Evolutionary conservation across 371 early-diverging fungal genomes (phyloP).

Genomic region (Mucor saturninus): DNA sequence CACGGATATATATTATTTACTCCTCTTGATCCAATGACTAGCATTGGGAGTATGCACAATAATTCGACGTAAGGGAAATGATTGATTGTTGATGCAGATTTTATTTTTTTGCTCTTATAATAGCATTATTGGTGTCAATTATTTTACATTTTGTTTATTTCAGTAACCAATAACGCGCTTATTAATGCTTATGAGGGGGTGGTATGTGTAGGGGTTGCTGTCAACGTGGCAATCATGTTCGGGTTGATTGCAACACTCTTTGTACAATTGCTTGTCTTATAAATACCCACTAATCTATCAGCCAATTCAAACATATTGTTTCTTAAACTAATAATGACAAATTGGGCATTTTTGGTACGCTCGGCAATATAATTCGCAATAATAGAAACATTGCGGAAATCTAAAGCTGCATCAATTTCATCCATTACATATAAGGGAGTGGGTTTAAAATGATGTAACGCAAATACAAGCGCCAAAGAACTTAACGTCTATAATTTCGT

Average conservation of each 20-base stretch:
- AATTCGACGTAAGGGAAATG: too few relatives aligned
- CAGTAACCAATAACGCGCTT: neutral
- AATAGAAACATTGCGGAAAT: constrained; percentile 99
- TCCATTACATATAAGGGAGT: constrained; percentile 99
- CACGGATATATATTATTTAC: too few relatives aligned
- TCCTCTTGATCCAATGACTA: too few relatives aligned
- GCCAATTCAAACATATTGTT: constrained; percentile 99
- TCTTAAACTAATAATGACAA: constrained; percentile 98
- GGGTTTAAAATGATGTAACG: constrained; percentile 99
- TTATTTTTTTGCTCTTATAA: too few relatives aligned
- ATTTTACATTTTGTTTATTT: too few relatives aligned
- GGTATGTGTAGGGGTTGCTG: constrained; percentile 26
- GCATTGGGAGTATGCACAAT: too few relatives aligned
- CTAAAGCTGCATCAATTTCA: constrained; percentile 99
- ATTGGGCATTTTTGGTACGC: constrained; percentile 98
- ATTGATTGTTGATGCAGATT: too few relatives aligned
- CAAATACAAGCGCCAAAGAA: constrained; percentile 99
- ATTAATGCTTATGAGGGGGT: neutral
- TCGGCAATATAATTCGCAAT: constrained; percentile 99
- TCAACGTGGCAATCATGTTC: constrained; percentile 39
- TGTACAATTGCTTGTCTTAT: constrained; percentile 94
- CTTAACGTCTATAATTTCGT: constrained; percentile 82
- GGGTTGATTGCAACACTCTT: constrained; percentile 88
- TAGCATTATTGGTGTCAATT: too few relatives aligned
- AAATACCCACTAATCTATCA: constrained; percentile 98